Percentiles rank a stretch among this genome's conserved stretches.
These are phyloP conservation scores for Stenogyne calaminthoides DNA, from an alignment of 305 asterid species.

Conservation along the genomic window DNA sequence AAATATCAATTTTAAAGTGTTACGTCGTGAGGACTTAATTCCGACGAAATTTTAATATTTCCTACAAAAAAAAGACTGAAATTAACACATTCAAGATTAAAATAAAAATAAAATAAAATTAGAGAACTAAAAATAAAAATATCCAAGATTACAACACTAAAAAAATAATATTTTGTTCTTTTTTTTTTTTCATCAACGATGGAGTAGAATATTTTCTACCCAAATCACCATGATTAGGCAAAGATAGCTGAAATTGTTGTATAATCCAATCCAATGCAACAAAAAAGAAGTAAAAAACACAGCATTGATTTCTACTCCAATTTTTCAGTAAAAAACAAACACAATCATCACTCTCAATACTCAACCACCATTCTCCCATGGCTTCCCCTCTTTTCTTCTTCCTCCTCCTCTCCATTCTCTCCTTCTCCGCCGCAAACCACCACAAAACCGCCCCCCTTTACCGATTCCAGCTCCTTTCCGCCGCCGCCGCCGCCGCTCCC, in stretches of 20 bases:
- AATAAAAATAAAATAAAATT: no score
- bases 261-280: constrained; percentile 14
- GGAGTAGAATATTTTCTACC: no score
- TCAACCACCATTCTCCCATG: constrained; percentile 30
- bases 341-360: not conserved
- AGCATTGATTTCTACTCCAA: constrained; percentile 31
- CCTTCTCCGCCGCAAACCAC: constrained; percentile 52
- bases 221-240: no score
- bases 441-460: constrained; percentile 38
- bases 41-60: no score
- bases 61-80: no score
- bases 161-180: no score
- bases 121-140: no score
- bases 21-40: no score
- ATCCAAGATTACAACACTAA: no score
- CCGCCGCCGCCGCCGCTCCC: constrained; percentile 28
- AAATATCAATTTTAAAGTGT: no score
- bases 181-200: no score
- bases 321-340: not conserved
- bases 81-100: no score
- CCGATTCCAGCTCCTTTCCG: constrained; percentile 41
- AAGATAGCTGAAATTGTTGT: constrained; percentile 3
- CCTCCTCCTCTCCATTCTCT: constrained; percentile 41
- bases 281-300: not conserved
- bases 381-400: constrained; percentile 9